Base-by-base conservation (phyloP, 2,329 filamentous ascomycete genomes). In the Huntiella moniliformis region DNA sequence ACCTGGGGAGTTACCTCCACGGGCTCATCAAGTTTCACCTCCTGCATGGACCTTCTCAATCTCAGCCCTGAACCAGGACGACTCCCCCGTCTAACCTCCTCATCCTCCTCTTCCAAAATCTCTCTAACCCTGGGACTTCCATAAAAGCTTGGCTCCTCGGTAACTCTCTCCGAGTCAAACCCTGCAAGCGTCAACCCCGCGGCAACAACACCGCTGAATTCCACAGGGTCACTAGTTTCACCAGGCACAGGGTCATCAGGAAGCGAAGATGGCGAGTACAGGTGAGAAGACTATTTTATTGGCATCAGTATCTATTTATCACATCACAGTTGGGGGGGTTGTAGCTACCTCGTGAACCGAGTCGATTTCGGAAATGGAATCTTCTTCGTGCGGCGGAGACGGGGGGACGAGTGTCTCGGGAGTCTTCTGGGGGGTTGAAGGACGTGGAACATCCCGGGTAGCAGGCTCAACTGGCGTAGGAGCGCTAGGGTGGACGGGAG, bases 1-100 rank as follows among this genome's bases (percentile, higher is more conserved):
- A 8, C 8, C 12, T 38, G 18, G 12, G 15, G 15, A 38, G 37
- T 16, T 38, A 15, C 10, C 13, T 40, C 44, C 11, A 34, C 37
- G 3, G 32, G 18, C 6, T 11, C 22, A 13, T 38, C 11, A 8
- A 42, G 31, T 15, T 11, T 10, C 5, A 36, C 44, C 17, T 15
- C 18, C 16, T 18, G 66, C 61, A 67, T 66, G 74, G 74, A 75
- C 71, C 68, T 71, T 74, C 78, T 62, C 75, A 77, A 79, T 78
- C n/a, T 47, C 45, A 43, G 12, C 35, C 10, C 15, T 15, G 4
- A 41, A n/a, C 8, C 15, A 35, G 10, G 45, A 40, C 15, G 45
- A 47, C 13, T 47, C 28, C 17, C 32, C 10, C 6, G 32, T 32
- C 15, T 33, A 47, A 8, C 38, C 45, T 15, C 42, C 15, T 17